These are phyloP conservation scores for Trichomonas vaginalis DNA, from an alignment of 208 protist genomes.

Conservation along the genomic window DNA sequence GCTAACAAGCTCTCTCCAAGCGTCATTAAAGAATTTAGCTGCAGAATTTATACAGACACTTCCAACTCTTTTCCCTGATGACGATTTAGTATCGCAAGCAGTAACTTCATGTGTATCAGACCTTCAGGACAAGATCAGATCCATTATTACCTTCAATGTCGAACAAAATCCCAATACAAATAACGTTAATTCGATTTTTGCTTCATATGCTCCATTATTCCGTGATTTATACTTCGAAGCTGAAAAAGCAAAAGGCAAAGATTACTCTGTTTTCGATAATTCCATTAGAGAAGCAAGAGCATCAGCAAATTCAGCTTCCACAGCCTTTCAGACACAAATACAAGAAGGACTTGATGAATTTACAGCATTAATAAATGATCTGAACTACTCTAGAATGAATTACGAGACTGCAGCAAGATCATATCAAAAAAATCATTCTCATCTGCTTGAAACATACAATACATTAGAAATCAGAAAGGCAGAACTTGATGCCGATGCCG, in stretches of 20 bases:
- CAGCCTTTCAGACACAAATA: background rate
- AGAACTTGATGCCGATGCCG: background rate
- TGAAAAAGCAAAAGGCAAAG: background rate
- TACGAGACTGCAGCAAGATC: background rate
- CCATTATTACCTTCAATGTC: background rate
- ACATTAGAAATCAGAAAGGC: background rate
- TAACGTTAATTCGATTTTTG: background rate
- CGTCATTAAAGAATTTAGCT: background rate
- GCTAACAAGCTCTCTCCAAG: background rate
- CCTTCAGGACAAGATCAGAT: background rate
- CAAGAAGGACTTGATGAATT: background rate
- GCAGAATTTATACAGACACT: background rate
- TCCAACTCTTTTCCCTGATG: background rate
- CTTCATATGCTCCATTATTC: background rate
- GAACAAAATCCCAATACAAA: background rate
- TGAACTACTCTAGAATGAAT: background rate
- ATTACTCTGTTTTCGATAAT: background rate
- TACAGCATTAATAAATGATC: background rate
- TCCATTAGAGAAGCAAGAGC: background rate
- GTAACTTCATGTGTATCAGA: background rate
- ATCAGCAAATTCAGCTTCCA: background rate
- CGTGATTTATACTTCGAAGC: background rate
- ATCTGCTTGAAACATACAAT: background rate
- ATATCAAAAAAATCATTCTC: background rate
- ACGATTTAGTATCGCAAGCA: background rate